Evolutionary conservation across 1,139 yeast species (phyloP).

Genomic region (Candida sp.): DNA sequence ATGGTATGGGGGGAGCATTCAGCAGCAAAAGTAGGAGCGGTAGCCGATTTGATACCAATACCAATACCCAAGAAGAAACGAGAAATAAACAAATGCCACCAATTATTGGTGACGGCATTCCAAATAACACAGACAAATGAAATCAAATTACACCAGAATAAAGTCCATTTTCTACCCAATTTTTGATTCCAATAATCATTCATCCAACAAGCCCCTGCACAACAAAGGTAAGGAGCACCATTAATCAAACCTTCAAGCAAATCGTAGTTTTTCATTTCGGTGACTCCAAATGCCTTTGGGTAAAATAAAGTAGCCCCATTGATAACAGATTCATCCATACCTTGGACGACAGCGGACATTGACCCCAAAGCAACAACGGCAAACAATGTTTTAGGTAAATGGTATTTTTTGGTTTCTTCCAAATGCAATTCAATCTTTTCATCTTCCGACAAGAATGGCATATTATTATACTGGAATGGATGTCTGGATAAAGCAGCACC

Average conservation of each 20-base stretch:
- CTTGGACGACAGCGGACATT: slow-evolving; percentile 89
- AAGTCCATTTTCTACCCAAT: slow-evolving; percentile 72
- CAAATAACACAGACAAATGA: slow-evolving; percentile 72
- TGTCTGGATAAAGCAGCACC: slow-evolving; percentile 78
- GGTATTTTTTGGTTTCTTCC: slow-evolving; percentile 63
- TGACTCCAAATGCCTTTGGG: slow-evolving; percentile 54
- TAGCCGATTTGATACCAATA: slow-evolving; percentile 76
- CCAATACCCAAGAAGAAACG: slow-evolving; percentile 74
- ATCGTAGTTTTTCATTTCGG: slow-evolving; percentile 47
- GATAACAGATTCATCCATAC: slow-evolving; percentile 88
- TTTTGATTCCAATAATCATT: slow-evolving; percentile 63
- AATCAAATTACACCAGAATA: slow-evolving; percentile 62
- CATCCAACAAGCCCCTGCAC: slow-evolving; percentile 73
- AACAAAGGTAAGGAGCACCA: slow-evolving; percentile 79
- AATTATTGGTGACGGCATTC: slow-evolving; percentile 68
- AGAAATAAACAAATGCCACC: slow-evolving; percentile 77
- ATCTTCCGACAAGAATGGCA: slow-evolving; percentile 54
- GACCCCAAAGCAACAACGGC: slow-evolving; percentile 72
- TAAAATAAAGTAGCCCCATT: slow-evolving; percentile 81
- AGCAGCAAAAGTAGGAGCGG: slow-evolving; percentile 80
- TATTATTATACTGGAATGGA: slow-evolving; percentile 57
- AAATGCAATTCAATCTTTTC: slow-evolving; percentile 57
- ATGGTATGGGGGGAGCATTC: slow-evolving; percentile 76
- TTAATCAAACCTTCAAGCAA: slow-evolving; percentile 76
- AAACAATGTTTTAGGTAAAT: slow-evolving; percentile 56